phyloP scores from a whole-genome alignment of 129 eudicot species.

The Pittosporum tobira region DNA sequence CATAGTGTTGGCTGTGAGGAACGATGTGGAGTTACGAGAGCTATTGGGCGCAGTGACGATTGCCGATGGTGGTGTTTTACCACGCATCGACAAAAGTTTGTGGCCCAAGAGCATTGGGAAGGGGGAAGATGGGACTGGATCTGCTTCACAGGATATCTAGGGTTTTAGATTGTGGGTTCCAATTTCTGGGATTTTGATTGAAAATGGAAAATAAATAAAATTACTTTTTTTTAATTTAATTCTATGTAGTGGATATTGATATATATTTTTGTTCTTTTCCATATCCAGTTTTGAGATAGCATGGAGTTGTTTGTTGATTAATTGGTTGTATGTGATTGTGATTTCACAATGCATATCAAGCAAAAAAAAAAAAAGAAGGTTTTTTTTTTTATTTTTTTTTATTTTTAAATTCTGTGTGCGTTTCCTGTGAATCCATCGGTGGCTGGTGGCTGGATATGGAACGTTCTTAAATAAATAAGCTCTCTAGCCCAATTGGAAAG shows the following conservation, averaged over 20 bases:
- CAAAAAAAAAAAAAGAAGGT: too few species aligned
- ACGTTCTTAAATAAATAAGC: too few species aligned
- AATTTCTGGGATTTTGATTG: neutral
- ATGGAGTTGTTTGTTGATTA: too few species aligned
- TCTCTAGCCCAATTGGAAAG: too few species aligned
- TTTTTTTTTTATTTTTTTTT: too few species aligned
- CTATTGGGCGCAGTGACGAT: slow-evolving; percentile 24
- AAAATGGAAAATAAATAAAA: neutral
- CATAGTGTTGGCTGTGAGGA: slow-evolving; percentile 26
- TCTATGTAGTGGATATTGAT: neutral
- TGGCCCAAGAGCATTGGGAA: slow-evolving; percentile 20
- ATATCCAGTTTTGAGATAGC: neutral
- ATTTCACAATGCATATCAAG: neutral
- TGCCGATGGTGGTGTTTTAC: slow-evolving; percentile 32
- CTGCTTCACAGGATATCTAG: slow-evolving; percentile 31
- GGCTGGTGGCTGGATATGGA: too few species aligned
- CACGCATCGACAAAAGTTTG: slow-evolving; percentile 21
- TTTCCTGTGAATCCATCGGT: too few species aligned
- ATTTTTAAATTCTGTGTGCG: too few species aligned
- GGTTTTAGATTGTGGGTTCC: neutral
- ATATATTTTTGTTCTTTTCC: neutral
- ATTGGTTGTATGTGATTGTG: neutral
- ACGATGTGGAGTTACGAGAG: slow-evolving; percentile 26
- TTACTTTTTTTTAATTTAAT: neutral
- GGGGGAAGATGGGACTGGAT: slow-evolving; percentile 23